Conservation (phyloP, 805 yeast genomes). For the Starmera quercuum region DNA sequence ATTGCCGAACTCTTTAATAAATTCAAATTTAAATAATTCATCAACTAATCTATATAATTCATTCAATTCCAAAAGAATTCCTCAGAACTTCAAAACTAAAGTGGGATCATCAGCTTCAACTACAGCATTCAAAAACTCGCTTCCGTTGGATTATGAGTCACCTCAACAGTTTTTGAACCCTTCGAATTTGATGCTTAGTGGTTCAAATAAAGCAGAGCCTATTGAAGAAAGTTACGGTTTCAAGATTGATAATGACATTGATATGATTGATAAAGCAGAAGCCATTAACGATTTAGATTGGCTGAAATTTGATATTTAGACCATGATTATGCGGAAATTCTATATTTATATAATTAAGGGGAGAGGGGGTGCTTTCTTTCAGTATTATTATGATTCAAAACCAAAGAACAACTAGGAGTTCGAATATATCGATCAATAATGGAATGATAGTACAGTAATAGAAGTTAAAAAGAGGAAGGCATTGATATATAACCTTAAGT, state of each 20-base stretch:
- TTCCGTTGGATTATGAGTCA: neutral
- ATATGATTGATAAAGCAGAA: constrained; percentile 1
- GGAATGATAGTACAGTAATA: too few species aligned
- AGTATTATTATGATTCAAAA: too few species aligned
- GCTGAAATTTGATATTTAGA: constrained; percentile 21
- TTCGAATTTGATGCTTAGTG: neutral
- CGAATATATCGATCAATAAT: too few species aligned
- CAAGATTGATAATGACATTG: constrained; percentile 1
- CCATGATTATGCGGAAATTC: too few species aligned
- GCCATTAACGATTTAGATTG: constrained; percentile 19
- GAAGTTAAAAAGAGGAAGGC: too few species aligned
- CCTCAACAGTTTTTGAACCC: constrained; percentile 1
- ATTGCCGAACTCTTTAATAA: constrained; percentile 7
- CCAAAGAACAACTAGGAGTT: too few species aligned
- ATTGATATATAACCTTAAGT: too few species aligned
- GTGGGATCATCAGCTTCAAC: neutral
- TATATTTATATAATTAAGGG: too few species aligned
- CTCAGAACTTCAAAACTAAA: constrained; percentile 11
- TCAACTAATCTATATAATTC: constrained; percentile 18
- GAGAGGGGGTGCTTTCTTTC: too few species aligned
- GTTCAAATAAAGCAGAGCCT: neutral
- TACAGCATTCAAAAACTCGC: neutral
- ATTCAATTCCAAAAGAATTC: constrained; percentile 21
- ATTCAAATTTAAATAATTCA: neutral
- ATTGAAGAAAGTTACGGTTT: neutral